Conservation (phyloP, 2,329 filamentous ascomycete genomes). For the Aspergillus sp. region DNA sequence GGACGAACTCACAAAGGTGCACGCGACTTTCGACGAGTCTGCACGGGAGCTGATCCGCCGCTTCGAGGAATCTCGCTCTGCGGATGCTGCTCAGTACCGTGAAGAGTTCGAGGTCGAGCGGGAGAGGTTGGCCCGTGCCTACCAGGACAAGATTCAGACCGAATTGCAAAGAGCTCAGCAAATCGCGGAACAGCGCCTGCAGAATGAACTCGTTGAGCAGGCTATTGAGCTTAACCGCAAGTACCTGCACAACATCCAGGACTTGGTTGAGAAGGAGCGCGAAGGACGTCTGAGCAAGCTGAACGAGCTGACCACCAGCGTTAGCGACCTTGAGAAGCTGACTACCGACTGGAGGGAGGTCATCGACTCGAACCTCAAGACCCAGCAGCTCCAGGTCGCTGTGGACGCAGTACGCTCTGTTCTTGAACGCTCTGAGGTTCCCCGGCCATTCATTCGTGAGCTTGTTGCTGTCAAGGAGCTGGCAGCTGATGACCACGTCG, state of each 20-base stretch:
- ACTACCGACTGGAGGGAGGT: conserved; percentile 86
- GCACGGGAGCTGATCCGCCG: conserved; percentile 80
- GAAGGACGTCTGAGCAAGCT: conserved; percentile 80
- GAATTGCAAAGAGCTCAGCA: conserved; percentile 74
- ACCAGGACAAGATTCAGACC: conserved; percentile 70
- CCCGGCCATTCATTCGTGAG: conserved; percentile 83
- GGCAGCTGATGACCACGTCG: conserved; percentile 72
- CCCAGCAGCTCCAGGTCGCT: conserved; percentile 92
- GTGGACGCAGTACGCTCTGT: conserved; percentile 86
- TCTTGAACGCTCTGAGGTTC: conserved; percentile 65
- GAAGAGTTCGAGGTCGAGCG: conserved; percentile 86
- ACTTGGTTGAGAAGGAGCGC: conserved; percentile 81
- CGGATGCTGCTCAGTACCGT: conserved; percentile 75
- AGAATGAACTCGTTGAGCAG: conserved; percentile 84
- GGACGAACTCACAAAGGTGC: conserved; percentile 62
- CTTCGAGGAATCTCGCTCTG: conserved; percentile 74
- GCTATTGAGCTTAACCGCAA: conserved; percentile 79
- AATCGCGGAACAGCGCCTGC: conserved; percentile 72
- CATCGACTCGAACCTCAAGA: conserved; percentile 82
- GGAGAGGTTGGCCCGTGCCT: conserved; percentile 66
- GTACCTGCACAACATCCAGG: conserved; percentile 70
- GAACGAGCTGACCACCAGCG: conserved; percentile 66
- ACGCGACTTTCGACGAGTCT: conserved; percentile 76
- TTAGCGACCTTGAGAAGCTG: conserved; percentile 78
- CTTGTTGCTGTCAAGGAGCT: conserved; percentile 93